Percentiles rank a stretch among this genome's conserved stretches.
Evolutionary conservation across 1,284 basidiomycete genomes (phyloP).

Genomic region (Phellopilus nigrolimitatus): DNA sequence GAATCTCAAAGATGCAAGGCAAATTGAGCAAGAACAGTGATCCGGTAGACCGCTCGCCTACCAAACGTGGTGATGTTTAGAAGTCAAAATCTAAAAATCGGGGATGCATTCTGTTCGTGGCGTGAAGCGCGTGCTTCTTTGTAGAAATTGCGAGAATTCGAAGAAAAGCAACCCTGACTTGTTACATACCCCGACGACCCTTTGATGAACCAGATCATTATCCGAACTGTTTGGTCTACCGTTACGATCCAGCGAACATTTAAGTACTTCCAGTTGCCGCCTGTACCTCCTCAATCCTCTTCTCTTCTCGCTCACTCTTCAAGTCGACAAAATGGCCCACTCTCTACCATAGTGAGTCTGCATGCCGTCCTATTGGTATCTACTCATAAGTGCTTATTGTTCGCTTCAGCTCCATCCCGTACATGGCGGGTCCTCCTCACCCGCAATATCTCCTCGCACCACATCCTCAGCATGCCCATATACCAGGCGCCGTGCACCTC

Average conservation of each 20-base stretch:
- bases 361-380: not conserved
- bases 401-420: slow-evolving; percentile 8
- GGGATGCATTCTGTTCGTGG: slow-evolving; percentile 6
- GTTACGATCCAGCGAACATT: slow-evolving; percentile 5
- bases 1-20: slow-evolving; percentile 1
- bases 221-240: slow-evolving; percentile 8
- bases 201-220: slow-evolving; percentile 14
- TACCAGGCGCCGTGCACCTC: slow-evolving; percentile 38
- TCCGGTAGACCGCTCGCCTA: slow-evolving; percentile 13
- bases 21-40: slow-evolving; percentile 1
- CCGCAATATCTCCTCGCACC: slow-evolving; percentile 18
- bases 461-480: slow-evolving; percentile 15
- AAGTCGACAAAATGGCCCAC: slow-evolving; percentile 13
- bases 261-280: slow-evolving; percentile 7
- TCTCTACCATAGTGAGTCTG: slow-evolving; percentile 14
- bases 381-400: not conserved
- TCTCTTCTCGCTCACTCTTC: slow-evolving; percentile 1
- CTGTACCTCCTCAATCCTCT: not conserved
- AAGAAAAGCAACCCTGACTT: slow-evolving; percentile 16
- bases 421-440: slow-evolving; percentile 15
- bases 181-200: slow-evolving; percentile 15
- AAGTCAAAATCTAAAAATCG: slow-evolving; percentile 2
- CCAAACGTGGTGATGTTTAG: not conserved
- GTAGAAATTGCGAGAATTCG: slow-evolving; percentile 6
- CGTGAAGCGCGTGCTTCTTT: slow-evolving; percentile 8